Base-by-base conservation (phyloP, 495 filamentous ascomycete species). In the Sporormia fimetaria region DNA sequence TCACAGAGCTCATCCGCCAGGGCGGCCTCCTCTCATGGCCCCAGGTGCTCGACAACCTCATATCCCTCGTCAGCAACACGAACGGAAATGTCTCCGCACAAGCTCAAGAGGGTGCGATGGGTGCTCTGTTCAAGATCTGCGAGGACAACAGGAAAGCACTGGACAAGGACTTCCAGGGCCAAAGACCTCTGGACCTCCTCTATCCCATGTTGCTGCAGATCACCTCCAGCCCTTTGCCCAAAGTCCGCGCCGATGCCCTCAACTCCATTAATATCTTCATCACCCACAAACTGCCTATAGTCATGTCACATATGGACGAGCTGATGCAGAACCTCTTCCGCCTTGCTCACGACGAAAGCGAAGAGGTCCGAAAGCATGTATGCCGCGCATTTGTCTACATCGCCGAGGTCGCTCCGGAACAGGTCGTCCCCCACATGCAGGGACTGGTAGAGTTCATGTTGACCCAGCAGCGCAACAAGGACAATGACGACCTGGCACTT, bases 361-460 rank as follows among this genome's bases (percentile, higher is more conserved):
- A 78, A 26, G 84, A 88, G 37, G 84, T 96, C 21, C 77, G 87
- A 23, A 78, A 82, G 47, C 83, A 88, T 48, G 87, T 96, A 3
- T 99, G 90, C 61, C 79, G 88, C 45, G 78, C 87, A 2, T 94
- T 99, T 60, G 81, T 88, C 11, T 83, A 88, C 31, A 73, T 96
- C 4, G 84, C 94, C 18, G 90, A 99, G 44, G 80, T 88, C 39
- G 72, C 81, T 4, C 87, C 90, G 1, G 84, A 87, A 58, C 88
- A 86, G 65, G 76, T 99, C 39, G 67, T 81, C 21, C 90, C 90
- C 15, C 81, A 96, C 56, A 79, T 99, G 64, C 68, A 69, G 40
- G 90, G 83, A 1, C 68, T 99, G 38, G 87, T 96, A 21, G 81
- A 87, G 57, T 99, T 94, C 59, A 94, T 94, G 62, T 70, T 94